phyloP scores from a whole-genome alignment of 495 filamentous ascomycete genomes.

The Xylaria acuta region DNA sequence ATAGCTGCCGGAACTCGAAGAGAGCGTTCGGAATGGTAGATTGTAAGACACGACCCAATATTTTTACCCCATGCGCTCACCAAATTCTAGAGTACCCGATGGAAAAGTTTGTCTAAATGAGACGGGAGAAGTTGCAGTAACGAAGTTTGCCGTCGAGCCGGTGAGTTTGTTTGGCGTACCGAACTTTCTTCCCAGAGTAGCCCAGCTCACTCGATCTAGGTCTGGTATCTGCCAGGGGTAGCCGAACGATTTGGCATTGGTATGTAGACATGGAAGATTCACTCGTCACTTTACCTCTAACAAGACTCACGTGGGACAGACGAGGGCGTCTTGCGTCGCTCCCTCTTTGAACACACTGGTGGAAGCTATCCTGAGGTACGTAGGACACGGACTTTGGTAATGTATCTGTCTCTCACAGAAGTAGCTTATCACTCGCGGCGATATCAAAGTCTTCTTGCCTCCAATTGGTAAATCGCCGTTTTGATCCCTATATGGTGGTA shows the following conservation, averaged over 20 bases:
- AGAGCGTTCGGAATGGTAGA: slow-evolving; percentile 79
- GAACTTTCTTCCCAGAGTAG: background rate
- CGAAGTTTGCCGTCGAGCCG: slow-evolving; percentile 95
- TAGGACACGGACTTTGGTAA: slow-evolving; percentile 12
- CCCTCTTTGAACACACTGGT: slow-evolving; percentile 93
- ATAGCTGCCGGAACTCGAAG: slow-evolving; percentile 83
- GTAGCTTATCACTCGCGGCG: slow-evolving; percentile 83
- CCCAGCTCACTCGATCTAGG: slow-evolving; percentile 39
- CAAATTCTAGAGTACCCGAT: slow-evolving; percentile 66
- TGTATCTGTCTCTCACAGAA: slow-evolving; percentile 34
- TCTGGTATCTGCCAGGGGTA: slow-evolving; percentile 95
- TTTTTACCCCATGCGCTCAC: slow-evolving; percentile 27
- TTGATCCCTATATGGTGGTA: slow-evolving; percentile 1
- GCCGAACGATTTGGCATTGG: slow-evolving; percentile 93
- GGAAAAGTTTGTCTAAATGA: slow-evolving; percentile 89
- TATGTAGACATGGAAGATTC: slow-evolving; percentile 42
- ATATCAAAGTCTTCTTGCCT: slow-evolving; percentile 95
- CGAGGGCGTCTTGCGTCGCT: slow-evolving; percentile 83
- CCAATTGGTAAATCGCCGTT: slow-evolving; percentile 68
- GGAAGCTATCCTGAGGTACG: slow-evolving; percentile 82
- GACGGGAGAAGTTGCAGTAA: slow-evolving; percentile 86
- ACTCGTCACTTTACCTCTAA: background rate
- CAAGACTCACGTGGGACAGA: slow-evolving; percentile 52
- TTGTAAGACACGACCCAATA: slow-evolving; percentile 51
- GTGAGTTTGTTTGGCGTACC: slow-evolving; percentile 43